Evolutionary conservation across 2,329 filamentous ascomycete genomes (phyloP).

Genomic region (Sclerotinia sclerotiorum): DNA sequence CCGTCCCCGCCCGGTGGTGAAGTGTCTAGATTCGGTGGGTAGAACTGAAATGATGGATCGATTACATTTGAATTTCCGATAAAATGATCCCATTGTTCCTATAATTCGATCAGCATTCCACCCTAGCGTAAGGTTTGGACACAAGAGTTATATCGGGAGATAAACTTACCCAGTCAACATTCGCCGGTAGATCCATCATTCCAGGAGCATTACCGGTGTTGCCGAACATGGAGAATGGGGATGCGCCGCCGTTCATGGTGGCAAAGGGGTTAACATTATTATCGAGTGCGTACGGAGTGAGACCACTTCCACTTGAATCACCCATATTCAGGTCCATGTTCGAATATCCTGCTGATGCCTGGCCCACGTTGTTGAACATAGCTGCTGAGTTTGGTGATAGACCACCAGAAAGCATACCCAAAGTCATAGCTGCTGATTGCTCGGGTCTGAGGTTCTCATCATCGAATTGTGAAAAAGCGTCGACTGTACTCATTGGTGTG

Average conservation of each 20-base stretch:
- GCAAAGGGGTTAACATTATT: slow-evolving; percentile 35
- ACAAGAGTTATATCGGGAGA: slow-evolving; percentile 13
- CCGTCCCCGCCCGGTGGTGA: slow-evolving; percentile 27
- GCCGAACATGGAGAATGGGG: slow-evolving; percentile 55
- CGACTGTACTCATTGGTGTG: slow-evolving; percentile 31
- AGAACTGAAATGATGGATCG: slow-evolving; percentile 39
- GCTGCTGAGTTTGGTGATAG: slow-evolving; percentile 49
- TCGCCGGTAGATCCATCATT: slow-evolving; percentile 55
- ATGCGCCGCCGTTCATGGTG: slow-evolving; percentile 30
- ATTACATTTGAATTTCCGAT: slow-evolving; percentile 55
- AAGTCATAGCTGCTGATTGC: slow-evolving; percentile 66
- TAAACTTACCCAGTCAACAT: slow-evolving; percentile 61
- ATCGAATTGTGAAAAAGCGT: slow-evolving; percentile 38
- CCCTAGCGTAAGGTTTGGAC: background rate
- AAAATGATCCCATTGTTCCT: slow-evolving; percentile 70
- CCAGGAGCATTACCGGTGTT: slow-evolving; percentile 45
- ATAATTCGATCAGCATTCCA: slow-evolving; percentile 20
- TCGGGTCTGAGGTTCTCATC: slow-evolving; percentile 60
- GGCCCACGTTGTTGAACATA: slow-evolving; percentile 40
- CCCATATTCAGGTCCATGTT: slow-evolving; percentile 38
- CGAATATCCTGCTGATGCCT: slow-evolving; percentile 38
- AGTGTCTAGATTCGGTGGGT: slow-evolving; percentile 33
- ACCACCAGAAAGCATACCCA: slow-evolving; percentile 66
- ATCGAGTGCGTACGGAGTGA: slow-evolving; percentile 44
- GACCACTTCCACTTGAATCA: slow-evolving; percentile 41